Evolutionary conservation across 129 eudicot species (phyloP).

Genomic region (Scalesia atractyloides): DNA sequence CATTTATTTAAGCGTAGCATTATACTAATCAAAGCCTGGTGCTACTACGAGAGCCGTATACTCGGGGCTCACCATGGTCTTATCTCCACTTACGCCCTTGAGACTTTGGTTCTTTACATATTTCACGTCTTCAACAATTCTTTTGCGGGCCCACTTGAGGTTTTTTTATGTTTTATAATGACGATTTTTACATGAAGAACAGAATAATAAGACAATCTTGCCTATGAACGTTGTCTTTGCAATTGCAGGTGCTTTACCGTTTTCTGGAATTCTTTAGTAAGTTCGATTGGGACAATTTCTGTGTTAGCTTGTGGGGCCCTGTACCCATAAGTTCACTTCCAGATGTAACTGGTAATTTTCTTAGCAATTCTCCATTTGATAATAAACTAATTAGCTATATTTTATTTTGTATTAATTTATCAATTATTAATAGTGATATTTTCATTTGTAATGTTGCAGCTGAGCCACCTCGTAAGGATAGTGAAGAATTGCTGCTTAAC

Average conservation of each 20-base stretch:
- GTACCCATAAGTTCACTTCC: constrained; percentile 89
- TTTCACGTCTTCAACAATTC: constrained; percentile 88
- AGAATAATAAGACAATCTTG: not conserved
- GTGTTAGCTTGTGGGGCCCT: constrained; percentile 99
- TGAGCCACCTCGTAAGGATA: constrained; percentile 88
- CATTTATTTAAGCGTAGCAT: constrained; percentile 94
- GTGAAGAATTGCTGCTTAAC: constrained; percentile 83
- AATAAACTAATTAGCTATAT: not conserved
- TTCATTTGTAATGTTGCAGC: constrained; percentile 46
- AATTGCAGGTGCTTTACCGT: constrained; percentile 79
- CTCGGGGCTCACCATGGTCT: constrained; percentile 98
- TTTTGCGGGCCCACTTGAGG: constrained; percentile 96
- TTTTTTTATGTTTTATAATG: constrained; percentile 12
- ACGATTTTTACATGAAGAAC: not conserved
- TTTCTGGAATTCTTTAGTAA: constrained; percentile 96
- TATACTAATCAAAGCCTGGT: constrained; percentile 97
- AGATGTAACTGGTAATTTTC: constrained; percentile 69
- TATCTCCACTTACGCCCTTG: constrained; percentile 94
- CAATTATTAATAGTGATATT: not conserved
- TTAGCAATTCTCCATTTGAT: not conserved
- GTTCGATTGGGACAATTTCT: constrained; percentile 94
- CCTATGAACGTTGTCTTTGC: constrained; percentile 17
- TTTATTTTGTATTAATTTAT: constrained; percentile 5
- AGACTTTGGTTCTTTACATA: constrained; percentile 96
- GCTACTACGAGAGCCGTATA: constrained; percentile 96